These are phyloP conservation scores for Phlegmacium glaucopus DNA, from an alignment of 768 basidiomycete species.

Conservation along the genomic window DNA sequence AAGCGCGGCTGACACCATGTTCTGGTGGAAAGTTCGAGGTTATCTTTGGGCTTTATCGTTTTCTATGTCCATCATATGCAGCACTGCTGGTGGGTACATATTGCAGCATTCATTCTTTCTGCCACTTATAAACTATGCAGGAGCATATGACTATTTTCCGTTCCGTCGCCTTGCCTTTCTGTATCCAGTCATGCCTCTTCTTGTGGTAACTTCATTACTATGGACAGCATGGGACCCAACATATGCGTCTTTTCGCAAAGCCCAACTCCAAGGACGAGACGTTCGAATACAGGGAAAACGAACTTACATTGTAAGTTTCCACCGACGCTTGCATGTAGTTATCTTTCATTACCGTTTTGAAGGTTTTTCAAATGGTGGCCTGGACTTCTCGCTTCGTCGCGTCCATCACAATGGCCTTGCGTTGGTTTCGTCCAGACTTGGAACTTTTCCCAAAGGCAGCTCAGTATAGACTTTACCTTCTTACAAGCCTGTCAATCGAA, in stretches of 20 bases:
- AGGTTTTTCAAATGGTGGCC: constrained; percentile 57
- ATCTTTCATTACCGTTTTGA: constrained; percentile 6
- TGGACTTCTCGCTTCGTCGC: constrained; percentile 60
- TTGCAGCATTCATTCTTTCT: not conserved
- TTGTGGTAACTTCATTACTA: constrained; percentile 57
- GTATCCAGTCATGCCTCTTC: constrained; percentile 42
- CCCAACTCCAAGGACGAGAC: constrained; percentile 67
- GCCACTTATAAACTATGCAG: constrained; percentile 17
- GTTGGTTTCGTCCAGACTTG: constrained; percentile 38
- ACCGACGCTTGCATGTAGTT: not conserved
- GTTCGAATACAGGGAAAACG: constrained; percentile 64
- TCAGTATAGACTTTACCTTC: constrained; percentile 43
- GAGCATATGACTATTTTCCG: constrained; percentile 28
- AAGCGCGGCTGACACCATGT: constrained; percentile 41
- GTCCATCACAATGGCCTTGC: constrained; percentile 39
- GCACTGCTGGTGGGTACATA: constrained; percentile 42
- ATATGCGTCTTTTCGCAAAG: constrained; percentile 55
- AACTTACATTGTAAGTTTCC: constrained; percentile 54
- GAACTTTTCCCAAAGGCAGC: constrained; percentile 31
- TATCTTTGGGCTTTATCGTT: constrained; percentile 57
- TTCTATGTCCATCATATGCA: constrained; percentile 35
- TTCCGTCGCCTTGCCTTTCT: constrained; percentile 23
- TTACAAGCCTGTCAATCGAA: constrained; percentile 46
- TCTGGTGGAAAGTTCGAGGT: constrained; percentile 70
- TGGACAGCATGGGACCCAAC: constrained; percentile 91